Evolutionary conservation across 2,329 filamentous ascomycete species (phyloP).

Genomic region (Pestalotiopsis sp.): DNA sequence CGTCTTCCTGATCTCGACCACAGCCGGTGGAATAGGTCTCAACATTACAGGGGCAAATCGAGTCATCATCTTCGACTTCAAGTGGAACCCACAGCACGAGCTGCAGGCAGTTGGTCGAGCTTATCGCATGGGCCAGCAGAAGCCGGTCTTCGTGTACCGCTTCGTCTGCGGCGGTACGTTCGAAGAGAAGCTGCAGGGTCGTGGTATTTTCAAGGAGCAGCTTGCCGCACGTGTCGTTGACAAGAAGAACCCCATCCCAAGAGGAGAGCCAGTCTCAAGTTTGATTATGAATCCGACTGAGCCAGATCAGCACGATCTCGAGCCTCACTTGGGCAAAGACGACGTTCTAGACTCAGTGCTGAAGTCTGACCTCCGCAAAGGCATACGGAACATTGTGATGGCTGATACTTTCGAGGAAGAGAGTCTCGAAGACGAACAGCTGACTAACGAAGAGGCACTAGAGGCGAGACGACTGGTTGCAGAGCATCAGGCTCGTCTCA

Average conservation of each 20-base stretch:
- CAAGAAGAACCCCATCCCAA: constrained; percentile 74
- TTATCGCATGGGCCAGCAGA: constrained; percentile 82
- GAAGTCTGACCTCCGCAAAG: constrained; percentile 33
- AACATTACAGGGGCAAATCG: constrained; percentile 85
- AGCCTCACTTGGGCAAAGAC: constrained; percentile 63
- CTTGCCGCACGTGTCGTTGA: constrained; percentile 81
- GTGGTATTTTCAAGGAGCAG: constrained; percentile 80
- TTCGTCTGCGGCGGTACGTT: constrained; percentile 79
- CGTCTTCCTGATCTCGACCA: constrained; percentile 82
- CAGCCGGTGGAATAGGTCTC: constrained; percentile 78
- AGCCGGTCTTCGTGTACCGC: constrained; percentile 82
- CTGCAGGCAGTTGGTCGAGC: constrained; percentile 86
- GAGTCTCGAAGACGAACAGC: constrained; percentile 54
- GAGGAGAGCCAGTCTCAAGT: constrained; percentile 57
- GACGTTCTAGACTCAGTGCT: constrained; percentile 56
- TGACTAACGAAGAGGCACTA: constrained; percentile 63
- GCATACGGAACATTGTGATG: constrained; percentile 61
- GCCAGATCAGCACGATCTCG: constrained; percentile 53
- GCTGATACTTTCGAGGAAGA: constrained; percentile 76
- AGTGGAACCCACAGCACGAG: constrained; percentile 79
- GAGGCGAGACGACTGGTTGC: constrained; percentile 50
- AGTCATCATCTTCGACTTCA: constrained; percentile 83
- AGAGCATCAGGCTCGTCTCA: constrained; percentile 24
- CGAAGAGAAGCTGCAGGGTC: constrained; percentile 74
- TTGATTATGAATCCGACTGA: constrained; percentile 63